These are phyloP conservation scores for Penicillium flavigenum DNA, from an alignment of 495 filamentous ascomycete genomes.

Conservation along the genomic window DNA sequence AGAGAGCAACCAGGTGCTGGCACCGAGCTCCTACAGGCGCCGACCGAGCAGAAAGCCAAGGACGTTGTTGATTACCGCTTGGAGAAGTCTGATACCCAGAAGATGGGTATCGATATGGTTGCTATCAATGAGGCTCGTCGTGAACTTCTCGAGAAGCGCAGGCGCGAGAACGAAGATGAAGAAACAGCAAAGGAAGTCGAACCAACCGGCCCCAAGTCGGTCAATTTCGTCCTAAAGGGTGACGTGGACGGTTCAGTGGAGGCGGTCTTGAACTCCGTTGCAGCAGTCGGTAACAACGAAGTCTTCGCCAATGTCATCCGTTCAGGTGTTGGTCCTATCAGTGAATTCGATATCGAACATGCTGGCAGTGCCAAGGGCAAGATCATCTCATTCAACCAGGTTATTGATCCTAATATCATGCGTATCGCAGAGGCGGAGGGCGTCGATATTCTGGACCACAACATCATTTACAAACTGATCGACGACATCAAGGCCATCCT, in stretches of 20 bases:
- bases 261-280: constrained; percentile 73
- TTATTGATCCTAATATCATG: constrained; percentile 64
- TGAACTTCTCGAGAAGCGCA: constrained; percentile 57
- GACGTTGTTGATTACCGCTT: constrained; percentile 73
- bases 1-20: constrained; percentile 87
- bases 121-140: constrained; percentile 72
- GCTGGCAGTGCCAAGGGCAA: constrained; percentile 65
- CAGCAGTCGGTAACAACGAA: constrained; percentile 77
- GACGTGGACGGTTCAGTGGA: constrained; percentile 94
- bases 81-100: constrained; percentile 59
- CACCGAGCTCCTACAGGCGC: constrained; percentile 80
- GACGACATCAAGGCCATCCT: constrained; percentile 75
- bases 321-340: constrained; percentile 72
- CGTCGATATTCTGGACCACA: constrained; percentile 80
- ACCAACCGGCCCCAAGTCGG: constrained; percentile 55
- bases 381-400: constrained; percentile 85
- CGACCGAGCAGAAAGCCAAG: constrained; percentile 75
- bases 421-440: constrained; percentile 65
- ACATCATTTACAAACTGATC: constrained; percentile 87
- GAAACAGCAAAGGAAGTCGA: constrained; percentile 26
- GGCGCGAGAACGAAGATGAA: constrained; percentile 45
- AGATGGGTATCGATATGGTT: constrained; percentile 66
- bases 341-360: constrained; percentile 87
- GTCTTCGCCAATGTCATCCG: constrained; percentile 75
- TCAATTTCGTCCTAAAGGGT: constrained; percentile 85